These are phyloP conservation scores for Smittium mucronatum DNA, from an alignment of 371 early-diverging fungal genomes.

Conservation along the genomic window DNA sequence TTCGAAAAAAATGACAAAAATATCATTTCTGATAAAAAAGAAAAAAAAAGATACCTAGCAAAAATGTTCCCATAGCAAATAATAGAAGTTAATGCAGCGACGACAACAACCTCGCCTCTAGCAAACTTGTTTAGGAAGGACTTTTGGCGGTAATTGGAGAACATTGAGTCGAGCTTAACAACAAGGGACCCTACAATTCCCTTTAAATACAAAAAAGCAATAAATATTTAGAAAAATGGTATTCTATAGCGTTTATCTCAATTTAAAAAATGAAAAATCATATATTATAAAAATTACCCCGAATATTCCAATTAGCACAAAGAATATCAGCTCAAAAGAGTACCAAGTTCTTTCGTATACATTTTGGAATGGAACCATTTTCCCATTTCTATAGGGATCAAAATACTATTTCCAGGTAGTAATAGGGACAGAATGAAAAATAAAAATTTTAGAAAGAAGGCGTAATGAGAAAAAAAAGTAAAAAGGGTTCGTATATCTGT, in stretches of 20 bases:
- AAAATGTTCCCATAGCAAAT: conserved; percentile 54
- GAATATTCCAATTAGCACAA: conserved; percentile 69
- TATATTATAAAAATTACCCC: too few relatives aligned
- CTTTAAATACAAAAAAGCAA: background rate
- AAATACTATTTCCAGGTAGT: too few relatives aligned
- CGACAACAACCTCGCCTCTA: conserved; percentile 42
- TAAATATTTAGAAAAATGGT: background rate
- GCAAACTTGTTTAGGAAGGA: conserved; percentile 36
- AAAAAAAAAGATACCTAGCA: conserved; percentile 9
- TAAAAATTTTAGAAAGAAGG: conserved; percentile 1
- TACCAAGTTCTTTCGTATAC: conserved; percentile 83
- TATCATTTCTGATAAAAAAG: background rate
- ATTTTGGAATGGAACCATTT: conserved; percentile 88
- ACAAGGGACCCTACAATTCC: conserved; percentile 25
- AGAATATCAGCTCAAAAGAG: conserved; percentile 71
- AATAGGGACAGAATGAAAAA: background rate
- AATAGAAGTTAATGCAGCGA: conserved; percentile 44
- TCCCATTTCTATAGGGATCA: conserved; percentile 88
- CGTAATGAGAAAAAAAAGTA: background rate
- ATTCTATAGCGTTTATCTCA: too few relatives aligned
- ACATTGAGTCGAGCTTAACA: conserved; percentile 19
- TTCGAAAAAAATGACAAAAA: too few relatives aligned
- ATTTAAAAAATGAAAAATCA: too few relatives aligned
- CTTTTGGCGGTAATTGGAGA: conserved; percentile 27
- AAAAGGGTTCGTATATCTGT: background rate